Evolutionary conservation across 2,329 filamentous ascomycete genomes (phyloP).

Genomic region (Microsporum audouinii): DNA sequence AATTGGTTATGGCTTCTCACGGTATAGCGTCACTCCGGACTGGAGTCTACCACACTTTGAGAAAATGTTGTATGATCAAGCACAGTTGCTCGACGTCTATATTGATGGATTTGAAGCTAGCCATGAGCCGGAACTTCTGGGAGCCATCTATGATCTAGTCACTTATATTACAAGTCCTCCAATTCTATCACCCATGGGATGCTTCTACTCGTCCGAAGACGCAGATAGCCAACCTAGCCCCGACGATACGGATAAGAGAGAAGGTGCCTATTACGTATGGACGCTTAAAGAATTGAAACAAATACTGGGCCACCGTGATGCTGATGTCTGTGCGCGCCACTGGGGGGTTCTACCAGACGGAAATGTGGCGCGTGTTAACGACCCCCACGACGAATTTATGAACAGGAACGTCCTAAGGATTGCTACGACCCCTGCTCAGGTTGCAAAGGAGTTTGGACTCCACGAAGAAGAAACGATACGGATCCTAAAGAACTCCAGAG

Average conservation of each 20-base stretch:
- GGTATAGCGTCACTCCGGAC: slow-evolving; percentile 81
- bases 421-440: slow-evolving; percentile 52
- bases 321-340: slow-evolving; percentile 65
- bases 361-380: slow-evolving; percentile 70
- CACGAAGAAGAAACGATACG: slow-evolving; percentile 56
- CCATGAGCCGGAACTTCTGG: slow-evolving; percentile 59
- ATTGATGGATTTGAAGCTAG: slow-evolving; percentile 71
- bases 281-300: slow-evolving; percentile 74
- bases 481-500: slow-evolving; percentile 55
- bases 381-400: slow-evolving; percentile 87
- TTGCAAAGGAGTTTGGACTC: slow-evolving; percentile 65
- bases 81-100: slow-evolving; percentile 71
- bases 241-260: slow-evolving; percentile 69
- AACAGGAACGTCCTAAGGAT: slow-evolving; percentile 82
- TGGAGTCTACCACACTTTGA: slow-evolving; percentile 96
- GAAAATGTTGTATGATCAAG: slow-evolving; percentile 92
- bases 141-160: slow-evolving; percentile 67
- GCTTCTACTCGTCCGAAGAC: slow-evolving; percentile 79
- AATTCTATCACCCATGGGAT: slow-evolving; percentile 56
- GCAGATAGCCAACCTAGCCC: slow-evolving; percentile 68
- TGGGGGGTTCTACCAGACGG: slow-evolving; percentile 77
- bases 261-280: slow-evolving; percentile 94
- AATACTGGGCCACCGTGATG: slow-evolving; percentile 57
- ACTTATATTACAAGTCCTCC: slow-evolving; percentile 70
- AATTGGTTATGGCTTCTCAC: slow-evolving; percentile 64